These are phyloP conservation scores for Penicillium sp. DNA, from an alignment of 2,329 filamentous ascomycete genomes.

Conservation along the genomic window DNA sequence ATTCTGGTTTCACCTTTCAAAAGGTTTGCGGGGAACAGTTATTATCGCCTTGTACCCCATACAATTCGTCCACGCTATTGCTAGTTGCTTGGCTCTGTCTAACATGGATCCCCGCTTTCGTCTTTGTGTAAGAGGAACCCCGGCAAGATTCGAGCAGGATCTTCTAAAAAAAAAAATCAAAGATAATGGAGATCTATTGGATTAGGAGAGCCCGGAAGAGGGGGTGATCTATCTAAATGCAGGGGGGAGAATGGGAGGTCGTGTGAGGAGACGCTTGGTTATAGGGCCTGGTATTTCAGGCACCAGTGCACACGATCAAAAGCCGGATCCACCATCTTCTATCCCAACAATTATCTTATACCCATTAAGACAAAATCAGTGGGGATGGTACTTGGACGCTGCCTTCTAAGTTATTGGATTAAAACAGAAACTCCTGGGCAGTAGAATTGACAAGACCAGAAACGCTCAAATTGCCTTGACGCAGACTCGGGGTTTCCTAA, in stretches of 20 bases:
- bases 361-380: not conserved
- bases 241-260: not conserved
- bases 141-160: not conserved
- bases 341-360: not conserved
- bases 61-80: not conserved
- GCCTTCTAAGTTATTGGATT: no score
- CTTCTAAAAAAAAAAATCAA: not conserved
- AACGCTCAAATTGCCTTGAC: no score
- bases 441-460: no score
- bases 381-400: no score
- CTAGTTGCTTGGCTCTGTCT: not conserved
- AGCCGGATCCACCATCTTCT: no score
- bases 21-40: conserved; percentile 7
- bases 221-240: no score
- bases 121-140: not conserved
- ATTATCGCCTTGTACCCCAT: not conserved
- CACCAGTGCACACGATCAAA: not conserved
- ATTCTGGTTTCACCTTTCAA: not conserved
- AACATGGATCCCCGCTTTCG: not conserved
- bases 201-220: no score
- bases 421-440: no score
- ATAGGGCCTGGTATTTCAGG: not conserved
- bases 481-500: no score
- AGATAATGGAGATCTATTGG: not conserved
- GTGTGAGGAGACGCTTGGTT: not conserved